phyloP scores from a whole-genome alignment of 805 yeast genomes.

The Lachancea cidri region DNA sequence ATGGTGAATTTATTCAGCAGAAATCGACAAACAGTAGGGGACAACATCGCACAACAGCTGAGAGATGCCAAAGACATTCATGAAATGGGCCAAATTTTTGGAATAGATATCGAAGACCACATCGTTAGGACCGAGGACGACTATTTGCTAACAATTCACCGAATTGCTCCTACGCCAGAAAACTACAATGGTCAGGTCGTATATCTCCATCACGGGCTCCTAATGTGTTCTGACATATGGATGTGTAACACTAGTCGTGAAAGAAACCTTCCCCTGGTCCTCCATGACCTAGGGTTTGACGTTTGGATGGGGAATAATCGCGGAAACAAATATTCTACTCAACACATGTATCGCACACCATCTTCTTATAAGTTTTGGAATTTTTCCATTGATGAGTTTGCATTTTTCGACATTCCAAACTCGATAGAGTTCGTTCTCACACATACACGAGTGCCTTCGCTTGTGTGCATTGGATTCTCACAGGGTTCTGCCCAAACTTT shows the following conservation, averaged over 20 bases:
- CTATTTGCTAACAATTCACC: constrained; percentile 68
- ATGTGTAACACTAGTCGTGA: constrained; percentile 43
- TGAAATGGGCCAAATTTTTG: constrained; percentile 63
- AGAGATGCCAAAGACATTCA: constrained; percentile 46
- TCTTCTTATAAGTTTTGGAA: constrained; percentile 64
- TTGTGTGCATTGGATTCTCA: constrained; percentile 81
- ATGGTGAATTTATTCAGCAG: constrained; percentile 16
- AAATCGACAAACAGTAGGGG: constrained; percentile 11
- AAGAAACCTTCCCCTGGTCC: constrained; percentile 64
- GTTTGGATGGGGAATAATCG: constrained; percentile 93
- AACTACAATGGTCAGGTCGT: constrained; percentile 46
- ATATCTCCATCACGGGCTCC: constrained; percentile 85
- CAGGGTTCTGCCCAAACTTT: constrained; percentile 95
- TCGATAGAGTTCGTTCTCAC: constrained; percentile 67
- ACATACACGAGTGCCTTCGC: constrained; percentile 38
- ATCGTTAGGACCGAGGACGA: constrained; percentile 73
- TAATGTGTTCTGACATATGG: constrained; percentile 89
- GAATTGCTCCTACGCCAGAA: constrained; percentile 43
- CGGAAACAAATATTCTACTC: constrained; percentile 88
- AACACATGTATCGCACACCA: constrained; percentile 51
- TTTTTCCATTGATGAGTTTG: constrained; percentile 87
- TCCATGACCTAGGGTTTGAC: constrained; percentile 81
- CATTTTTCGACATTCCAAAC: constrained; percentile 83
- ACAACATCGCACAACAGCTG: constrained; percentile 16
- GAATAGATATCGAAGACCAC: constrained; percentile 69